Evolutionary conservation across 176 grass and related monocot species (phyloP).

Genomic region (Saccharum spontaneum): DNA sequence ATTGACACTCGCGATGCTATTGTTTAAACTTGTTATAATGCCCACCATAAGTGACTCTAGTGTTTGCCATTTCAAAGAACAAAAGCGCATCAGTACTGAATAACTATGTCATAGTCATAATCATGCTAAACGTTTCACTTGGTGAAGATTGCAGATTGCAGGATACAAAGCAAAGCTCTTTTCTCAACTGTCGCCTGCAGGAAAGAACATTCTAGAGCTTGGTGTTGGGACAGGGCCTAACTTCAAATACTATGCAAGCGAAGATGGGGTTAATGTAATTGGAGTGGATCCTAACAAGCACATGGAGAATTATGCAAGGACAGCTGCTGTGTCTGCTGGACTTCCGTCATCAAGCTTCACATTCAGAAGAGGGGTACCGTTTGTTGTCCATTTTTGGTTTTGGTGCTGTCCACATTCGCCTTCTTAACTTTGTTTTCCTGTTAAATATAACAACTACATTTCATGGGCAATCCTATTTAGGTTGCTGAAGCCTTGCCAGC

Average conservation of each 20-base stretch:
- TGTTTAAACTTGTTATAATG: neutral
- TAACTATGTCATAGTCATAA: neutral
- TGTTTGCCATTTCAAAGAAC: neutral
- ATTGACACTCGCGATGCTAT: neutral
- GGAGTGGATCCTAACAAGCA: slow-evolving; percentile 88
- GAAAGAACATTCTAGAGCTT: slow-evolving; percentile 66
- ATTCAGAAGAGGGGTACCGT: slow-evolving; percentile 69
- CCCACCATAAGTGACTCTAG: no score
- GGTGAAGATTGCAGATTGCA: slow-evolving; percentile 71
- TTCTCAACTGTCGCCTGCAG: slow-evolving; percentile 38
- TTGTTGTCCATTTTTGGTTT: slow-evolving; percentile 35
- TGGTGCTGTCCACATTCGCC: neutral
- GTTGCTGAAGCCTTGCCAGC: slow-evolving; percentile 75
- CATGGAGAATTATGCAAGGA: slow-evolving; percentile 80
- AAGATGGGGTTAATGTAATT: slow-evolving; percentile 34
- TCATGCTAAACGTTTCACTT: slow-evolving; percentile 1
- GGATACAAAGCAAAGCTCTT: slow-evolving; percentile 76
- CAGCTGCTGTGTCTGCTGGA: slow-evolving; percentile 57
- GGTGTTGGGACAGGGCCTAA: slow-evolving; percentile 87
- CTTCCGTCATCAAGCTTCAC: slow-evolving; percentile 58
- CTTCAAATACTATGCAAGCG: slow-evolving; percentile 74
- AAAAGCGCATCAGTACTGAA: neutral
- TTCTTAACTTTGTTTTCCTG: neutral
- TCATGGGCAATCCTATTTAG: slow-evolving; percentile 41
- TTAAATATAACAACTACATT: neutral